Evolutionary conservation across 2,329 filamentous ascomycete genomes (phyloP).

Genomic region (Fusarium pseudoanthophilum): DNA sequence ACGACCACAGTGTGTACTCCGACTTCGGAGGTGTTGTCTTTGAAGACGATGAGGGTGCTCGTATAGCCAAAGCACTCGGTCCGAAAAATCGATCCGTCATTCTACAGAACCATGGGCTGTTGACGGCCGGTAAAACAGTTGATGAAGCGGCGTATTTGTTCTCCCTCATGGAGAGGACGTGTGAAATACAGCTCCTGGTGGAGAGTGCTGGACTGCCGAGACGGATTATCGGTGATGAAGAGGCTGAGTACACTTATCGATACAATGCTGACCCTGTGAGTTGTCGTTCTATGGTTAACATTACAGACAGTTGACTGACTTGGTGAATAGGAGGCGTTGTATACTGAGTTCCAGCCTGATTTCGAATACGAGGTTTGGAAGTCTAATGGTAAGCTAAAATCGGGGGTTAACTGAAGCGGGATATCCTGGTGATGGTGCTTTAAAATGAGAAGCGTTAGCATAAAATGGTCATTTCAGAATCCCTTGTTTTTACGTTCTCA

Average conservation of each 20-base stretch:
- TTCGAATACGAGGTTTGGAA: conserved; percentile 49
- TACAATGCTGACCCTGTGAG: conserved; percentile 47
- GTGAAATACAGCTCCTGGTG: conserved; percentile 49
- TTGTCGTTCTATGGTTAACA: not conserved
- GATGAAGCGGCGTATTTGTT: conserved; percentile 75
- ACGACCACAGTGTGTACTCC: conserved; percentile 67
- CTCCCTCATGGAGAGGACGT: conserved; percentile 48
- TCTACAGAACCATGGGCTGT: conserved; percentile 71
- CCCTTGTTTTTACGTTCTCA: not conserved
- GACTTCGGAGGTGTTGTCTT: conserved; percentile 73
- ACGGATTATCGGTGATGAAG: conserved; percentile 50
- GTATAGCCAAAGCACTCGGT: conserved; percentile 68
- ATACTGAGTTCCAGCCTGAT: conserved; percentile 51
- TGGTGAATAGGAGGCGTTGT: conserved; percentile 44
- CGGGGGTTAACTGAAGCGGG: conserved; percentile 10
- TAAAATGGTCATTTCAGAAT: not conserved
- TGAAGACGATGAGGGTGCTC: conserved; percentile 67
- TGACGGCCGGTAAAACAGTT: conserved; percentile 72
- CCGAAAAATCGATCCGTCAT: conserved; percentile 63
- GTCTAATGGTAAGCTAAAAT: conserved; percentile 41
- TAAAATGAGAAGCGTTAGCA: not conserved
- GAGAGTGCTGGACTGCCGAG: conserved; percentile 45
- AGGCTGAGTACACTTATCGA: conserved; percentile 53
- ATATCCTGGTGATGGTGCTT: not conserved
- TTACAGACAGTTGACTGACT: not conserved